Conservation (phyloP, 495 filamentous ascomycete genomes). For the Extremus antarcticus region DNA sequence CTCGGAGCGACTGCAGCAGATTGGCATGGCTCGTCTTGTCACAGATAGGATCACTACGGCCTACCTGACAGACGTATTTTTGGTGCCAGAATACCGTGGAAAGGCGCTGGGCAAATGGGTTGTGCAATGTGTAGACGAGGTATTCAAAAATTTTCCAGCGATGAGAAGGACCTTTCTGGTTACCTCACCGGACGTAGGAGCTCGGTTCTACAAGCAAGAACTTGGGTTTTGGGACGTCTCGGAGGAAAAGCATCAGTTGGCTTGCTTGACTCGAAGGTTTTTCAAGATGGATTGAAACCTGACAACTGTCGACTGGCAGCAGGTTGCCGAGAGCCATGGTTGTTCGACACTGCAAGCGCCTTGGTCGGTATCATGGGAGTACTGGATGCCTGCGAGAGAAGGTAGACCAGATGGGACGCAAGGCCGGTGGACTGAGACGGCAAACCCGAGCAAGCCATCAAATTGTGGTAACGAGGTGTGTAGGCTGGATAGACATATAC, state of each 20-base stretch:
- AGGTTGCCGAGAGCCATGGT: too few relatives aligned
- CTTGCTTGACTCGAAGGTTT: neutral
- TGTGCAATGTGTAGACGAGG: conserved; percentile 46
- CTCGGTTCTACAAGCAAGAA: conserved; percentile 5
- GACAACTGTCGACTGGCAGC: too few relatives aligned
- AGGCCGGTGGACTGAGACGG: too few relatives aligned
- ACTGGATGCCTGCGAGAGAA: too few relatives aligned
- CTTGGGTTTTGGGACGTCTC: conserved; percentile 4
- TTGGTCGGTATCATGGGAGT: too few relatives aligned
- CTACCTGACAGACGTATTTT: conserved; percentile 62
- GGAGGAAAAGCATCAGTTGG: conserved; percentile 1
- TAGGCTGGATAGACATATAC: too few relatives aligned
- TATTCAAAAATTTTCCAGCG: conserved; percentile 42
- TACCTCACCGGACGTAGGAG: conserved; percentile 22
- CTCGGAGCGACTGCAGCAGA: conserved; percentile 22
- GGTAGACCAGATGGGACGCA: too few relatives aligned
- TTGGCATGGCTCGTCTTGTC: conserved; percentile 53
- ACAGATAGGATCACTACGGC: conserved; percentile 55
- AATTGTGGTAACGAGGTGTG: too few relatives aligned
- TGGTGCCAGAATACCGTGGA: conserved; percentile 44
- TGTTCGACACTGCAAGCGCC: too few relatives aligned
- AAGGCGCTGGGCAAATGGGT: conserved; percentile 55
- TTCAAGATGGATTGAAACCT: neutral
- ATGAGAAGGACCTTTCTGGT: conserved; percentile 47
- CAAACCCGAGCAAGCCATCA: too few relatives aligned